Evolutionary conservation across 768 basidiomycete genomes (phyloP).

Genomic region (Pisolithus marmoratus): DNA sequence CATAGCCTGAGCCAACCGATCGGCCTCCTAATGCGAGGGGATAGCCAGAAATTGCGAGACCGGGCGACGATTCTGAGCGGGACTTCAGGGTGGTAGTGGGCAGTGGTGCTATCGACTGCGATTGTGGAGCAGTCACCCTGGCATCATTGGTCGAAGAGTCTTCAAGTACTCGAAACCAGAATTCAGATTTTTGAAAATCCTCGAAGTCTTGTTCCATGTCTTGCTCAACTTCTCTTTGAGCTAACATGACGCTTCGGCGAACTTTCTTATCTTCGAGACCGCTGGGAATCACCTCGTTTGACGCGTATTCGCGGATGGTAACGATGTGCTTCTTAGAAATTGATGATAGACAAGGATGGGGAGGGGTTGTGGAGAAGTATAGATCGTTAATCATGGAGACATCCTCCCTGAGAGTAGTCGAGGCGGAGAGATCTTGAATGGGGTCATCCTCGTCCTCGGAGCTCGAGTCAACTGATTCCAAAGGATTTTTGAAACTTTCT

Average conservation of each 20-base stretch:
- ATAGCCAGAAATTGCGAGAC: slow-evolving; percentile 16
- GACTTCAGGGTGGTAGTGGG: slow-evolving; percentile 1
- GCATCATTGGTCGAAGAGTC: slow-evolving; percentile 44
- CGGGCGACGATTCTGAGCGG: slow-evolving; percentile 35
- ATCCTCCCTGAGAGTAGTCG: slow-evolving; percentile 73
- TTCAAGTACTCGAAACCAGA: slow-evolving; percentile 86
- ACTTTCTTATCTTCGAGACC: slow-evolving; percentile 45
- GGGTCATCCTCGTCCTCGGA: slow-evolving; percentile 59
- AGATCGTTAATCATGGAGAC: slow-evolving; percentile 84
- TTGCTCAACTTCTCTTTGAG: slow-evolving; percentile 80
- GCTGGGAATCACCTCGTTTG: slow-evolving; percentile 40
- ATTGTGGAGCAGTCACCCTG: slow-evolving; percentile 4
- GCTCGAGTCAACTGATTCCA: slow-evolving; percentile 70
- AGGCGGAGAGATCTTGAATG: slow-evolving; percentile 50
- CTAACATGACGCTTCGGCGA: slow-evolving; percentile 72
- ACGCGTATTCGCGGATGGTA: slow-evolving; percentile 62
- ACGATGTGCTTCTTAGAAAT: slow-evolving; percentile 70
- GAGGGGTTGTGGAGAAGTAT: slow-evolving; percentile 66
- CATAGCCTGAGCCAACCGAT: slow-evolving; percentile 19
- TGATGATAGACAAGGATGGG: slow-evolving; percentile 52
- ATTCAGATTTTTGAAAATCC: slow-evolving; percentile 79
- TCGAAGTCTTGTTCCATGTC: slow-evolving; percentile 92
- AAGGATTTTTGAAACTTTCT: slow-evolving; percentile 95
- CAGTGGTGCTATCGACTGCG: slow-evolving; percentile 8
- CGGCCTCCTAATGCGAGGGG: slow-evolving; percentile 8